phyloP scores from a whole-genome alignment of 129 eudicot species.

The Centrapalus pauciflorus region DNA sequence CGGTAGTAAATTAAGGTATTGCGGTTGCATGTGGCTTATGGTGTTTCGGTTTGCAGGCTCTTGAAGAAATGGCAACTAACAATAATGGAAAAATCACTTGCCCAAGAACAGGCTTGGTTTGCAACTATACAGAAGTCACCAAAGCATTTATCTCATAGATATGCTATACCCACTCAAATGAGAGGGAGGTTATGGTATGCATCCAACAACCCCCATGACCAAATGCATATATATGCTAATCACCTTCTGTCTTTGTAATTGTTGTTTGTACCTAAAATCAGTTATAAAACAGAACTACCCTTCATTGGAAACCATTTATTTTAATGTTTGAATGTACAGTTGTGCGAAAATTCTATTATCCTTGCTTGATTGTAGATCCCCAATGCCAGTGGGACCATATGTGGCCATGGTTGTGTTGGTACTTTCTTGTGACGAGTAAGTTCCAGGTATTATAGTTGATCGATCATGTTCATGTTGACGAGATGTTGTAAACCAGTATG shows the following conservation, averaged over 20 bases:
- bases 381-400: neutral
- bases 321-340: constrained; percentile 30
- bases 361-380: neutral
- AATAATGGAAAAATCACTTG: constrained; percentile 80
- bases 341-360: neutral
- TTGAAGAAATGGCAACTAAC: constrained; percentile 84
- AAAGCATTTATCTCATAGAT: constrained; percentile 89
- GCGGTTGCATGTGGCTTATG: too few species aligned
- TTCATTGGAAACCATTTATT: constrained; percentile 18
- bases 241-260: constrained; percentile 25
- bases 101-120: constrained; percentile 73
- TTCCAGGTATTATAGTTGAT: neutral
- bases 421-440: neutral
- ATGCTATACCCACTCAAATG: neutral
- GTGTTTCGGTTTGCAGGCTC: constrained; percentile 53
- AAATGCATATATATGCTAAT: constrained; percentile 21
- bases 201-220: constrained; percentile 4
- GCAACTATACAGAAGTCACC: constrained; percentile 51
- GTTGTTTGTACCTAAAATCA: constrained; percentile 23
- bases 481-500: too few species aligned
- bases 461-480: neutral
- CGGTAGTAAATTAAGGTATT: too few species aligned
- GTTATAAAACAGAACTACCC: constrained; percentile 13
- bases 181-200: constrained; percentile 6
- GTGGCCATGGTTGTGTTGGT: neutral